A percentile compares a stretch with the other conserved stretches of the same genome.
These are phyloP conservation scores for Penicillium sp. DNA, from an alignment of 2,329 filamentous ascomycete species.

Conservation along the genomic window DNA sequence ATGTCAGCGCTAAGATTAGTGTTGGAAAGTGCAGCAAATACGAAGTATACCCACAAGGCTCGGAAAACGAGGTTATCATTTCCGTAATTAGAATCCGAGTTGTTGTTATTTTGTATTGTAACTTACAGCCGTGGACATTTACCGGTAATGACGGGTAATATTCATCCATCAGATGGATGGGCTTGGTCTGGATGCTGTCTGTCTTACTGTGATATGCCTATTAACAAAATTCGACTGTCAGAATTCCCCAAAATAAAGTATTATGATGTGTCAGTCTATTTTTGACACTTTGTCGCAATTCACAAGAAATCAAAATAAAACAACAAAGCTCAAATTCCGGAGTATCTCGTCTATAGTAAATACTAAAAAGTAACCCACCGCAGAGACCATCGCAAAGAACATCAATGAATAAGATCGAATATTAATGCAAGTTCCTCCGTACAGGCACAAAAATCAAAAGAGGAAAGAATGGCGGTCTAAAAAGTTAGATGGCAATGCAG, in stretches of 20 bases:
- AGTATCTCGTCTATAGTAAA: slow-evolving; percentile 1
- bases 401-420: neutral
- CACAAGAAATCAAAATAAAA: neutral
- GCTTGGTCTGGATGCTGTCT: neutral
- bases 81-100: neutral
- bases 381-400: neutral
- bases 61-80: neutral
- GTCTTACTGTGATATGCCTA: neutral
- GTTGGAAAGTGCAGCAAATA: neutral
- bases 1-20: slow-evolving; percentile 1
- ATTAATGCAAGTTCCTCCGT: neutral
- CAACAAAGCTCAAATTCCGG: neutral
- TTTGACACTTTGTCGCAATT: neutral
- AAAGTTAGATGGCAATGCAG: neutral
- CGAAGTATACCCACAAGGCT: neutral
- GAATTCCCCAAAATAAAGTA: neutral
- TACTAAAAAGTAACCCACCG: neutral
- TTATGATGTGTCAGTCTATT: too few species aligned
- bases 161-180: neutral
- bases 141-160: slow-evolving; percentile 3
- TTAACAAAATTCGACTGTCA: neutral
- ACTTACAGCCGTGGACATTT: neutral
- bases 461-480: neutral
- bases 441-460: neutral
- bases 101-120: neutral